Evolutionary conservation across 2,329 filamentous ascomycete species (phyloP).

Genomic region (Coniochaeta sp.): DNA sequence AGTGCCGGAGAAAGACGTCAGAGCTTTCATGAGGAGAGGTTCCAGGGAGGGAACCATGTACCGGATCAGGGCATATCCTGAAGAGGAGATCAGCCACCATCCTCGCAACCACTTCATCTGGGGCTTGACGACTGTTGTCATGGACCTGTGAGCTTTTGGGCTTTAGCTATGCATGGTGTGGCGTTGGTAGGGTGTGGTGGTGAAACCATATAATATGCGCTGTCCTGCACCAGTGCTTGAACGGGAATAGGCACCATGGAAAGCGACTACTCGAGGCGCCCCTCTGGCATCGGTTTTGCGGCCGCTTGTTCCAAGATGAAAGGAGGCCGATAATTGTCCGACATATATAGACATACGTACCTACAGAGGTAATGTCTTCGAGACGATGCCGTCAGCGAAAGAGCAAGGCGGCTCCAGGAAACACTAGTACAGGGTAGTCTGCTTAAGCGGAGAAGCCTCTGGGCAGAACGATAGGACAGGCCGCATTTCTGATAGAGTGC

Average conservation of each 20-base stretch:
- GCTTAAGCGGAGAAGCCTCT: neutral
- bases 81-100: neutral
- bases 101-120: neutral
- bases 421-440: neutral
- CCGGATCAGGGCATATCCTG: neutral
- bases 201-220: constrained; percentile 15
- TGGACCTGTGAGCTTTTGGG: neutral
- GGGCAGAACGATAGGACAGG: neutral
- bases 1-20: too few relatives aligned
- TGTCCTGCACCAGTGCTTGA: constrained; percentile 6
- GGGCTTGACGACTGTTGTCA: neutral
- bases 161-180: neutral
- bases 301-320: neutral
- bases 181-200: constrained; percentile 6
- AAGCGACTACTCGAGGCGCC: neutral
- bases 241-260: neutral
- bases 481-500: neutral
- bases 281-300: neutral
- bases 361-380: neutral
- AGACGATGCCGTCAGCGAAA: neutral
- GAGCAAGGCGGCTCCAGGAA: neutral
- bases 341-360: neutral
- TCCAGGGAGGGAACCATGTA: too few relatives aligned
- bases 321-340: neutral
- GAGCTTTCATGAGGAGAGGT: too few relatives aligned